Evolutionary conservation across 2,329 filamentous ascomycete species (phyloP), one percentile per base, ranked within the genome.

Genomic region (Fusarium torreyae): DNA sequence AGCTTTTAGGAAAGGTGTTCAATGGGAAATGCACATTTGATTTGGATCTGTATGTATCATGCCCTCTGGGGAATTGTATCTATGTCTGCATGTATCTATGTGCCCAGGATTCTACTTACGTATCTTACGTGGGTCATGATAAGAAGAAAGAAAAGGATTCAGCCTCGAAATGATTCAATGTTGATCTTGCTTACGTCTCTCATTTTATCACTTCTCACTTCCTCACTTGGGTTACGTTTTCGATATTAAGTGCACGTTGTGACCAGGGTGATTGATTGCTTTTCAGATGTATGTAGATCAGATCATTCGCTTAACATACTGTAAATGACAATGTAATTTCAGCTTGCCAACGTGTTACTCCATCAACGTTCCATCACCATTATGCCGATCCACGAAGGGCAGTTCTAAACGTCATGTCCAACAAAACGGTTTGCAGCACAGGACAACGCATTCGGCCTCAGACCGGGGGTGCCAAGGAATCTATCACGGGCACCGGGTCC

Each of bases 61-160:
- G 42, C 46, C 36, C 39, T 40, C 46, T 66, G 46, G 66, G 28
- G 38, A 61, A 44, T 26, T 57, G 61, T 68, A 61, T 66, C 49
- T 46, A 69, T 58, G 44, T 24, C 33, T 46, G 46, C 34, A 64
- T 48, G 40, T 68, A 54, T 55, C 22, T 55, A 65, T 57, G 62
- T 57, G 46, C 51, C 39, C 59, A 57, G 38, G 58, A 63, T 40
- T 34, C 36, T 53, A 58, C 39, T 31, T 4, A 44, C 15, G 28
- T 31, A 13, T 11, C 28, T 31, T 31, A 24, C 17, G 17, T 31
- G 33, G 40, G 48, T 15, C n/a, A 57, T 7, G 31, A 53, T 53
- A 22, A 31, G 36, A 57, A 36, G 55, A 53, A 24, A 57, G 34
- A 38, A 52, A 31, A 39, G 20, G 38, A 18, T 24, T 44, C 33